Evolutionary conservation across 345 rosid species (phyloP).

Genomic region (Bruguiera parviflora): DNA sequence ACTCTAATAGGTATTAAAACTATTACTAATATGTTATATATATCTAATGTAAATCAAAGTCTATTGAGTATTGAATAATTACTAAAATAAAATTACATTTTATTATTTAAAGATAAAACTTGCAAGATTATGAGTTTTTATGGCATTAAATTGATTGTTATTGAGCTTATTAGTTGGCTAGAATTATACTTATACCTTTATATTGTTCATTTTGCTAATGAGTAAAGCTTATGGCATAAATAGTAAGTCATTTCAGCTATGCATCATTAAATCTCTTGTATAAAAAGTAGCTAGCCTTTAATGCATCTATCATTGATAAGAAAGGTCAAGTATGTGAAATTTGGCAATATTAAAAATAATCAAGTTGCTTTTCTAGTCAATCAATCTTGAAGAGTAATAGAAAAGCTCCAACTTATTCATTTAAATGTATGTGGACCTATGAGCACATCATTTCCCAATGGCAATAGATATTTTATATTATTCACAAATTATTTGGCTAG

Average conservation of each 20-base stretch:
- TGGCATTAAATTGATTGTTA: neutral
- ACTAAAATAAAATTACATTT: neutral
- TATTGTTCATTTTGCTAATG: neutral
- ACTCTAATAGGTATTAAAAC: neutral
- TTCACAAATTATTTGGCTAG: slow-evolving; percentile 9
- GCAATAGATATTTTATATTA: neutral
- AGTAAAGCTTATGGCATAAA: neutral
- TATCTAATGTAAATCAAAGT: neutral
- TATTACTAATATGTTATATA: neutral
- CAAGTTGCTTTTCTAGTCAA: neutral
- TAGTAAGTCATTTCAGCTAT: neutral
- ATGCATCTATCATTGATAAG: neutral
- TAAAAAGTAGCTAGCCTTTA: neutral
- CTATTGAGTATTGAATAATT: neutral
- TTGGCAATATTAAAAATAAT: slow-evolving; percentile 3
- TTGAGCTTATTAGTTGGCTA: neutral
- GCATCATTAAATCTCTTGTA: neutral
- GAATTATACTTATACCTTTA: neutral
- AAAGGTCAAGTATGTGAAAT: neutral
- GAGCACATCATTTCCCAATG: neutral
- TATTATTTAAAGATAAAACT: neutral
- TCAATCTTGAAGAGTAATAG: neutral
- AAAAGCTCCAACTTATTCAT: slow-evolving; percentile 5
- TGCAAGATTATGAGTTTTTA: neutral
- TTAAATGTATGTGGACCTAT: neutral